Conservation (phyloP, 768 basidiomycete species). For the Tricholoma terreum region DNA sequence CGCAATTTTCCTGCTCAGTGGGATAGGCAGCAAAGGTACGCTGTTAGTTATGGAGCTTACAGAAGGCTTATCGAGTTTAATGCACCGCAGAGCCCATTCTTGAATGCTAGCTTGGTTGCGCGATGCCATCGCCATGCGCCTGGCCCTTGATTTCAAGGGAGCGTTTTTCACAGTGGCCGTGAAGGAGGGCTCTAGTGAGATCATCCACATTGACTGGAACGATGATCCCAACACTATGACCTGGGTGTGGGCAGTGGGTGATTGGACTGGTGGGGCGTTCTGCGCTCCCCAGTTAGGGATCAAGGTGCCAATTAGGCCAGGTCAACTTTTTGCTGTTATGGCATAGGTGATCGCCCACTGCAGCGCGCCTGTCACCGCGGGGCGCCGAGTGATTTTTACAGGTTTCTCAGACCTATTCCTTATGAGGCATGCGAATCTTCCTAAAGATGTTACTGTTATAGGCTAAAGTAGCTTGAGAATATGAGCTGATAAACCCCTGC, state of each 20-base stretch:
- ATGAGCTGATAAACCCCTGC: no score
- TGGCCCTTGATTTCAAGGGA: conserved; percentile 17
- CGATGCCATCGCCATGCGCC: not conserved
- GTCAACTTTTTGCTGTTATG: conserved; percentile 18
- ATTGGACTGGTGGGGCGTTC: conserved; percentile 20
- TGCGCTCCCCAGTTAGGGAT: conserved; percentile 17
- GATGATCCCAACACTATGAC: conserved; percentile 15
- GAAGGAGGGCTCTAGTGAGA: conserved; percentile 26
- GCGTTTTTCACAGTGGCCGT: conserved; percentile 23
- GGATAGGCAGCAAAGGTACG: no score
- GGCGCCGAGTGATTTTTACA: conserved; percentile 10
- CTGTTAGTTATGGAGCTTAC: no score
- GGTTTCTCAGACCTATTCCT: no score
- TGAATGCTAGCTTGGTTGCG: no score
- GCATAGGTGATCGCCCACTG: conserved; percentile 16
- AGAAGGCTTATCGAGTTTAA: no score
- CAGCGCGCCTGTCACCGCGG: conserved; percentile 10
- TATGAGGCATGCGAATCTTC: not conserved
- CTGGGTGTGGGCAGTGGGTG: conserved; percentile 18
- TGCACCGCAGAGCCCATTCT: no score
- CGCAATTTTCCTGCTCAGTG: no score
- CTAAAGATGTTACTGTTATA: not conserved
- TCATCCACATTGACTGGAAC: conserved; percentile 23
- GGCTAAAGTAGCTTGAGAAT: no score
- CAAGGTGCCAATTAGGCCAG: conserved; percentile 17